These are phyloP conservation scores for Kregervanrija delftensis DNA, from an alignment of 805 yeast species.

Conservation along the genomic window DNA sequence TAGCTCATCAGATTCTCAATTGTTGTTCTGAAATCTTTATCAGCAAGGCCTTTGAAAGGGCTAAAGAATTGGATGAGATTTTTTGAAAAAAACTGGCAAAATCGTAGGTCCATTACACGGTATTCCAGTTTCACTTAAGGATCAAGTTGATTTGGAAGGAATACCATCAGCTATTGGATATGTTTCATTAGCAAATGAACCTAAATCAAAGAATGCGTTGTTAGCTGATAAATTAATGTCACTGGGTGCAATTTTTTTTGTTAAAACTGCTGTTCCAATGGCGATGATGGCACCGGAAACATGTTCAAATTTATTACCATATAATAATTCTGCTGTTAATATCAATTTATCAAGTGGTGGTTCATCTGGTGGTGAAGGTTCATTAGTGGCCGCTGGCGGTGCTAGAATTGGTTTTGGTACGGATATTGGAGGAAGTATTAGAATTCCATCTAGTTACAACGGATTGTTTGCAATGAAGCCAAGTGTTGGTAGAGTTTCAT, in stretches of 20 bases:
- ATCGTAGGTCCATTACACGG: constrained; percentile 61
- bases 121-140: constrained; percentile 43
- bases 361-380: constrained; percentile 62
- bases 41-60: constrained; percentile 52
- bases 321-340: constrained; percentile 45
- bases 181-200: constrained; percentile 20
- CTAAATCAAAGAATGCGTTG: constrained; percentile 30
- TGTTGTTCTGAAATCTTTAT: constrained; percentile 41
- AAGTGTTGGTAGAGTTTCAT: constrained; percentile 29
- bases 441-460: constrained; percentile 54
- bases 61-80: constrained; percentile 48
- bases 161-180: constrained; percentile 44
- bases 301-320: constrained; percentile 40
- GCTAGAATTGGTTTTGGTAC: constrained; percentile 56
- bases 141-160: constrained; percentile 40
- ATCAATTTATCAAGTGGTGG: constrained; percentile 53
- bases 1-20: constrained; percentile 47
- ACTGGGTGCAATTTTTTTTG: constrained; percentile 47
- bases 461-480: constrained; percentile 54
- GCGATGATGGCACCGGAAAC: constrained; percentile 57
- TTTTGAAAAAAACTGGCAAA: constrained; percentile 38
- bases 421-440: constrained; percentile 49
- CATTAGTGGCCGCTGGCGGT: constrained; percentile 48
- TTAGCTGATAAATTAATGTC: constrained; percentile 32
- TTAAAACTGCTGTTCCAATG: constrained; percentile 52